Conservation (phyloP, 306 rosid species). For the Trifolium repens region DNA sequence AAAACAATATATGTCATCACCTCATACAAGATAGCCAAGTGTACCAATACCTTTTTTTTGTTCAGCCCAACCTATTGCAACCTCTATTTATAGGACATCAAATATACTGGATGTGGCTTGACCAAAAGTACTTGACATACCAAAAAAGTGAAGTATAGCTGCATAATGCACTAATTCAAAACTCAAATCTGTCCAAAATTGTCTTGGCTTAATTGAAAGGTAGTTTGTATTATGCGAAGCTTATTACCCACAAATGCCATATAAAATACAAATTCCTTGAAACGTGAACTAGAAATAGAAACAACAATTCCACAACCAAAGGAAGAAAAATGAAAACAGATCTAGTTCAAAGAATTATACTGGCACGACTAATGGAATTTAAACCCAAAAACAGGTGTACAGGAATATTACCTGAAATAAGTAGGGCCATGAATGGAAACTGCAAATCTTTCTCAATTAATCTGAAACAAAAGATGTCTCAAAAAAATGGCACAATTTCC, state of each 20-base stretch:
- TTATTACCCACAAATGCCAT: constrained; percentile 9
- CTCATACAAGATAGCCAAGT: constrained; percentile 33
- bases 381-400: constrained; percentile 5
- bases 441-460: constrained; percentile 74
- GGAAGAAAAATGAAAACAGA: constrained; percentile 27
- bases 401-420: constrained; percentile 72
- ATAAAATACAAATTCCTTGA: constrained; percentile 23
- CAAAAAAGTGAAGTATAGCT: constrained; percentile 12
- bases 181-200: not conserved
- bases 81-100: not conserved
- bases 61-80: not conserved
- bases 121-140: not conserved
- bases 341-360: constrained; percentile 33
- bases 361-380: not conserved
- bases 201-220: not conserved
- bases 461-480: constrained; percentile 52
- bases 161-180: constrained; percentile 24
- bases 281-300: constrained; percentile 5
- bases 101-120: not conserved
- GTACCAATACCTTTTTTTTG: not conserved
- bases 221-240: constrained; percentile 4
- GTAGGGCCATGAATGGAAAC: constrained; percentile 92
- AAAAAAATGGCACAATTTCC: constrained; percentile 38
- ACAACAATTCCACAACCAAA: constrained; percentile 3
- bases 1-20: constrained; percentile 31